These are phyloP conservation scores for Spergularia azorica DNA, from an alignment of 179 eudicot genomes.

Conservation along the genomic window DNA sequence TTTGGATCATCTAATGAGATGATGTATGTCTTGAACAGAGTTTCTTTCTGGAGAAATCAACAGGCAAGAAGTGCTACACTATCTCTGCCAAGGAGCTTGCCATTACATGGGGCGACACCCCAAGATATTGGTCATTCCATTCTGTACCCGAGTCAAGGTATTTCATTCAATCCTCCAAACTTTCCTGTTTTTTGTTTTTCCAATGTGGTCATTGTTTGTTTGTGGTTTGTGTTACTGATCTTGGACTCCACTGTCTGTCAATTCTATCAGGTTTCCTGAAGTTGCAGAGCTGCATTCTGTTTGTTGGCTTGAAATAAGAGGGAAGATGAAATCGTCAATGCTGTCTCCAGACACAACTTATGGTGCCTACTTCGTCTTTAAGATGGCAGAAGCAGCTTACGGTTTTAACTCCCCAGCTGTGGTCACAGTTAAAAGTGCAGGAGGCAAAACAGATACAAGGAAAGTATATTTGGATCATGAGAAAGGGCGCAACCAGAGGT, in stretches of 20 bases:
- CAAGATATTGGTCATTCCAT: conserved; percentile 65
- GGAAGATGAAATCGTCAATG: conserved; percentile 33
- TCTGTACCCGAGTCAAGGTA: conserved; percentile 30
- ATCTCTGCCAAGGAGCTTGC: conserved; percentile 55
- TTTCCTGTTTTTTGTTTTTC: too few relatives aligned
- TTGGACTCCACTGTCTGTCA: too few relatives aligned
- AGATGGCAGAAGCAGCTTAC: conserved; percentile 10
- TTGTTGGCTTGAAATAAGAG: conserved; percentile 57
- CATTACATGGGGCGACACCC: conserved; percentile 63
- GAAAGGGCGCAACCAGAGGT: conserved; percentile 14
- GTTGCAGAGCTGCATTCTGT: conserved; percentile 50
- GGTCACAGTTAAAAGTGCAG: conserved; percentile 19
- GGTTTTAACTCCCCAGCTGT: conserved; percentile 38
- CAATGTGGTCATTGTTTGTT: not conserved
- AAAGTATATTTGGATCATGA: conserved; percentile 23
- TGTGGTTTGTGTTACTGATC: not conserved
- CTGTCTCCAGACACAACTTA: conserved; percentile 48
- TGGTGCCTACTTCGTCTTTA: conserved; percentile 56
- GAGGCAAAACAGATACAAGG: conserved; percentile 28
- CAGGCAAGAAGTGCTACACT: conserved; percentile 54
- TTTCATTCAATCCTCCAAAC: not conserved
- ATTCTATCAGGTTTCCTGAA: conserved; percentile 49
- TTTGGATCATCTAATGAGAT: not conserved
- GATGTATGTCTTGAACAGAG: conserved; percentile 28
- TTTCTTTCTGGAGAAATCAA: conserved; percentile 46